phyloP scores from a whole-genome alignment of 2,329 filamentous ascomycete genomes.

The Fusarium liriodendri region DNA sequence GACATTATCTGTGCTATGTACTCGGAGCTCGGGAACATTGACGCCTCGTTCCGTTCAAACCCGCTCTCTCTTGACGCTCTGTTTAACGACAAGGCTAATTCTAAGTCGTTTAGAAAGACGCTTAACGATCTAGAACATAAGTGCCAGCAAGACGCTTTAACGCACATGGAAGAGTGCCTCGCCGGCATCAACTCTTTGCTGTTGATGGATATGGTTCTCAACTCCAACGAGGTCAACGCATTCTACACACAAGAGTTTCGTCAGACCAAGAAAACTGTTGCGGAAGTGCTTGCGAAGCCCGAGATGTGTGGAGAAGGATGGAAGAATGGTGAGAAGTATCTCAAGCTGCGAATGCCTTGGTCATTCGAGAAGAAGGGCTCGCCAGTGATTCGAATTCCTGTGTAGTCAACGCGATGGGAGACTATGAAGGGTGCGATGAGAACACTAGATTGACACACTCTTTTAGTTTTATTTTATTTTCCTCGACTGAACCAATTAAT shows the following conservation, averaged over 20 bases:
- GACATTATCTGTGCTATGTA: background rate
- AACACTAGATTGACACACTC: background rate
- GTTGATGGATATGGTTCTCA: accelerated
- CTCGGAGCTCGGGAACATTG: background rate
- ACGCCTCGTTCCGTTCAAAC: background rate
- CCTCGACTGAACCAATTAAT: background rate
- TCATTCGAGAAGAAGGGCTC: background rate
- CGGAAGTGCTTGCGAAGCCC: background rate
- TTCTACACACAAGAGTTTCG: background rate
- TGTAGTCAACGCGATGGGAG: background rate
- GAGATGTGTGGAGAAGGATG: background rate
- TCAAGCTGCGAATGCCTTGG: background rate
- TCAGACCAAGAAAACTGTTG: background rate
- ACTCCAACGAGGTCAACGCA: background rate
- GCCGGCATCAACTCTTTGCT: background rate
- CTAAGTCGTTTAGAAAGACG: background rate
- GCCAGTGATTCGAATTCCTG: background rate
- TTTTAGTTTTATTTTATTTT: background rate
- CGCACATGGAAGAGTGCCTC: background rate
- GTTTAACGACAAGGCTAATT: background rate
- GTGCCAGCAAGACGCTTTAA: background rate
- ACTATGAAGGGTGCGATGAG: background rate
- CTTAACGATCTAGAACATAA: background rate
- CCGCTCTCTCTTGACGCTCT: background rate
- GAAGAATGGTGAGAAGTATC: background rate